Conservation (phyloP, 768 basidiomycete genomes). For the Phylloporus rhodoxanthus region DNA sequence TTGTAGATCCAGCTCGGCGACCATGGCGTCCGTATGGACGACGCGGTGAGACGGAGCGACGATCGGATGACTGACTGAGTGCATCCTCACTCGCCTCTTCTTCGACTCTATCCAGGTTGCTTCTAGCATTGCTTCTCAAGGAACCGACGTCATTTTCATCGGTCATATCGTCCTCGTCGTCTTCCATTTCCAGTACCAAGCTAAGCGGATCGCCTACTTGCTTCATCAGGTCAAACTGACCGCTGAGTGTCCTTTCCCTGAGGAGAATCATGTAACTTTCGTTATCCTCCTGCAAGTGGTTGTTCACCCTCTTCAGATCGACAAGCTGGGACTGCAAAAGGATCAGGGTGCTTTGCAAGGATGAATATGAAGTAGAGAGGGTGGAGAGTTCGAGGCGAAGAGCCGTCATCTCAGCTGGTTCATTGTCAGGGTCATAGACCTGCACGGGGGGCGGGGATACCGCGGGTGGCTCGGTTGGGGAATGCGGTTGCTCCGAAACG, state of each 20-base stretch:
- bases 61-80: conserved; percentile 35
- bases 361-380: conserved; percentile 77
- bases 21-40: conserved; percentile 41
- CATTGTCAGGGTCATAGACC: conserved; percentile 56
- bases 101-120: conserved; percentile 58
- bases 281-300: conserved; percentile 89
- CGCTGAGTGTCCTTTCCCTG: conserved; percentile 84
- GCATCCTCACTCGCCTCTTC: conserved; percentile 43
- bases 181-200: conserved; percentile 36
- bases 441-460: conserved; percentile 32
- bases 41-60: conserved; percentile 36
- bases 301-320: conserved; percentile 84
- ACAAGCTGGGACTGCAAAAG: conserved; percentile 78
- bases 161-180: conserved; percentile 28
- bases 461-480: conserved; percentile 20
- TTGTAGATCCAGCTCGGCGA: conserved; percentile 50
- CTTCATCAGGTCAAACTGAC: conserved; percentile 74
- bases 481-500: conserved; percentile 34
- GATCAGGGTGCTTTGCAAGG: conserved; percentile 78
- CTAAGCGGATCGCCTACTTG: conserved; percentile 52
- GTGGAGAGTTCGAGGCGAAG: conserved; percentile 81
- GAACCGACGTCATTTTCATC: conserved; percentile 48
- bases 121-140: conserved; percentile 51
- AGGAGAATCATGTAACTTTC: conserved; percentile 94
- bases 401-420: conserved; percentile 84